Base-by-base conservation (phyloP, 805 yeast species). In the Brettanomyces nanus region DNA sequence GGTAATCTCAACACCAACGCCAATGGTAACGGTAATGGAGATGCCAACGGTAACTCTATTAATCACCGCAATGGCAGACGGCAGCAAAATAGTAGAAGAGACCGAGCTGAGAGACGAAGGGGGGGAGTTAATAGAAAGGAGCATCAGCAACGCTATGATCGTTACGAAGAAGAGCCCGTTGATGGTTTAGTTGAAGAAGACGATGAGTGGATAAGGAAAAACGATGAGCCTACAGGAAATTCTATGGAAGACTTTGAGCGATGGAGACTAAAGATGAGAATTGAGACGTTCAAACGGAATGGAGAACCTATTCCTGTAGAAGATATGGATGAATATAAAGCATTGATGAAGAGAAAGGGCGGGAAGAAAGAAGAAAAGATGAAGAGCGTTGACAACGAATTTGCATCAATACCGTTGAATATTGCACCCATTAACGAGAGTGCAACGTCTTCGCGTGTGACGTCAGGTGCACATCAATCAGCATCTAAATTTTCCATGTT, bases 191-290 rank as follows among this genome's bases (percentile, higher is more conserved):
- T 21, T 7, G 55, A 51, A 5, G 61, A 56, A 19, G 60, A 58
- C 9, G 65, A 65, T 1, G 61, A 52, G 27, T 62, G 66, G 66
- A 51, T 62, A 59, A 28, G 52, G 44, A 54, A 63, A 50, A 50
- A 68, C 56, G 60, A 56, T 36, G 55, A 51, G 28, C 57, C 59
- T 14, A 43, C 51, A 59, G 80, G 80, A 17, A 70, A 65, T 38
- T 68, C 79, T 0, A 71, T 71, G 3, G 69, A 70, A 38, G 81
- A 75, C 44, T 75, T 75, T 47, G 82, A 75, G 49, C 65, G 62
- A 43, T 75, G 81, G 81, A 73, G 73, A 52, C 54, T 67, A 35
- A 64, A 62, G 43, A 70, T 73, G 79, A 65, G 65, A 43, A 54
- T 65, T 34, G 73, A 73, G 48, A 75, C 74, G 28, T 64, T 65